Base-by-base conservation (phyloP, 2,329 filamentous ascomycete genomes). In the Geosmithia morbida region DNA sequence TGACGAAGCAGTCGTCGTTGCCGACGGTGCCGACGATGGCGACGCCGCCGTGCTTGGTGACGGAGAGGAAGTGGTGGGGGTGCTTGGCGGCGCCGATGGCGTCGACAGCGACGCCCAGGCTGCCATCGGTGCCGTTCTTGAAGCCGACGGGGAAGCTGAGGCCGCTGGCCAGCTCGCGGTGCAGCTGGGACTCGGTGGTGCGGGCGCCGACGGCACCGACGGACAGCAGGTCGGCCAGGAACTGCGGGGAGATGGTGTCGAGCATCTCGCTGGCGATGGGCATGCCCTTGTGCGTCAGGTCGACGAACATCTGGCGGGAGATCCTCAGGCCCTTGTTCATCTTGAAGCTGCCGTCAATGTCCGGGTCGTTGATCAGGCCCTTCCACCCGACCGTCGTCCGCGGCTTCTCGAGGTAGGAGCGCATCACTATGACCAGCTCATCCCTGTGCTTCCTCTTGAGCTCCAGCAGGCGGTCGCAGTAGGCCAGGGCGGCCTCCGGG, bases 371-470 rank as follows among this genome's bases (percentile, higher is more conserved):
- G 71, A 98, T 94, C 57, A 98, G 72, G 45, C 92, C 92, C 72
- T 98, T 98, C 92, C 92, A 98, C 56, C 92, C 92, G 26, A 98
- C 87, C 0, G 92, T 98, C 26, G 92, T 98, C 53, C 92, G 82
- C 19, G 92, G 92, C 75, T 98, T 98, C 75, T 98, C 92, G 51
- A 98, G 80, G 77, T 98, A 98, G 53, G 87, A 86, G 56, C 92
- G 85, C 92, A 98, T 98, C 51, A 98, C 84, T 56, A 98, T 92
- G 57, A 94, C 75, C 39, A 98, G 76, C 61, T 97, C 87, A 59
- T 89, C 77, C 63, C 85, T 77, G 71, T 95, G 83, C 71, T 94
- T 92, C 62, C 89, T 79, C 67, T 90, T 89, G 58, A 94, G 72
- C 59, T 79, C 72, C 55, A 94, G 64, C 52, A 98, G 74, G 54